Evolutionary conservation across 1,284 basidiomycete species (phyloP).

Genomic region (Rhodotorula sp.): DNA sequence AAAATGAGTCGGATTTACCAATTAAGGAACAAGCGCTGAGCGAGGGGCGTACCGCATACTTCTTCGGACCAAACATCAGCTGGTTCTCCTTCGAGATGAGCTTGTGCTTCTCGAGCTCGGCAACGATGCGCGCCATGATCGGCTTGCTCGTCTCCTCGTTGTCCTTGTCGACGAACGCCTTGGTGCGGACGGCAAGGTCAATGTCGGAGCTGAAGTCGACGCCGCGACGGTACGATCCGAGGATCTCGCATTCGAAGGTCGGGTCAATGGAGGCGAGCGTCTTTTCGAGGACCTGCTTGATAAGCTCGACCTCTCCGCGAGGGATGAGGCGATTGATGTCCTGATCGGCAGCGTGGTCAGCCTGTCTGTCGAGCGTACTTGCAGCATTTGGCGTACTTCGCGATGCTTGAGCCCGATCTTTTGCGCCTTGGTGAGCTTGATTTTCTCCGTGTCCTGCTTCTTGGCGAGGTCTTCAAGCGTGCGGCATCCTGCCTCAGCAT

Average conservation of each 20-base stretch:
- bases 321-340: conserved; percentile 43
- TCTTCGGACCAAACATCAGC: conserved; percentile 33
- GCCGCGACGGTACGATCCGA: conserved; percentile 42
- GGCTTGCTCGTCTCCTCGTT: conserved; percentile 25
- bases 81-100: conserved; percentile 29
- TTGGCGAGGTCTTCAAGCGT: conserved; percentile 32
- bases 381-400: conserved; percentile 15
- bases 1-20: too few relatives aligned
- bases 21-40: too few relatives aligned
- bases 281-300: conserved; percentile 19
- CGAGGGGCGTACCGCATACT: conserved; percentile 19
- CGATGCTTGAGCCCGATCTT: conserved; percentile 37
- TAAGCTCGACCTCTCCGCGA: conserved; percentile 39
- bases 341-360: background rate
- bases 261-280: conserved; percentile 25
- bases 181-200: conserved; percentile 38
- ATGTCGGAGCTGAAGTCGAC: conserved; percentile 30
- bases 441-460: conserved; percentile 1
- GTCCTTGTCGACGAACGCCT: conserved; percentile 27
- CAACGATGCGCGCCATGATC: conserved; percentile 26
- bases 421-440: conserved; percentile 39
- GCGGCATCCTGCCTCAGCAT: conserved; percentile 27
- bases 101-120: conserved; percentile 17
- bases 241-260: conserved; percentile 36
- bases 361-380: background rate